Evolutionary conservation across 495 filamentous ascomycete species (phyloP), one percentile per base, ranked within the genome.

Genomic region (Penicillium turbatum): DNA sequence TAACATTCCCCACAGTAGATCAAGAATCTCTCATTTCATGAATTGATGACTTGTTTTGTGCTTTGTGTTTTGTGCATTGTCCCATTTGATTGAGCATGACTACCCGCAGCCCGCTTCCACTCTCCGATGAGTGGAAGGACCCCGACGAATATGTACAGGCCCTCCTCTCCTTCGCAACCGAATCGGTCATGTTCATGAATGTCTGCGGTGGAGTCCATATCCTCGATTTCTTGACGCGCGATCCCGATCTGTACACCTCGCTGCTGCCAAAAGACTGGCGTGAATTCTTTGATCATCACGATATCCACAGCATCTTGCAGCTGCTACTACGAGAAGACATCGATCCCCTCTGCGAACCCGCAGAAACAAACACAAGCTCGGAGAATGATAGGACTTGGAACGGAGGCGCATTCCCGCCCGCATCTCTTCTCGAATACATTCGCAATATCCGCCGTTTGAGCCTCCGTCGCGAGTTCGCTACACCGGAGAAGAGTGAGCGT

Each of bases 151-250:
- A 95, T 64, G 82, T 97, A 41, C 76, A 88, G 35, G 86, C 84
- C 24, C 82, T 97, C 7, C 78, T 97, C 15, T 59, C 79, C 34
- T 96, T 97, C 65, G 79, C 82, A n/a, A 86, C 83, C 9, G 83
- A 83, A 29, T 86, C 86, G 16, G 79, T 83, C 29, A 78, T 91
- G 19, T 90, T 97, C 63, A 88, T 87, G 59, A 87, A 85, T 42
- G 77, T 97, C 43, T 95, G 90, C 66, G 95, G 93, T 44, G 92
- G 92, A 21, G 87, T 97, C 2, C 93, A 98, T 68, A 90, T 98
- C 50, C 78, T 97, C 43, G 93, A 97, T 64, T 97, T 98, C 69
- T 86, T 96, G 71, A 96, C 90, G 10, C 81, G 82, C 49, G 82
- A 90, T 15, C 87, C 88, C 17, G 81, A 85, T 68, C 74, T 97